A percentile compares a stretch with the other conserved stretches of the same genome.
These are phyloP conservation scores for Pseudogymnoascus sp. DNA, from an alignment of 2,329 filamentous ascomycete species.

Conservation along the genomic window DNA sequence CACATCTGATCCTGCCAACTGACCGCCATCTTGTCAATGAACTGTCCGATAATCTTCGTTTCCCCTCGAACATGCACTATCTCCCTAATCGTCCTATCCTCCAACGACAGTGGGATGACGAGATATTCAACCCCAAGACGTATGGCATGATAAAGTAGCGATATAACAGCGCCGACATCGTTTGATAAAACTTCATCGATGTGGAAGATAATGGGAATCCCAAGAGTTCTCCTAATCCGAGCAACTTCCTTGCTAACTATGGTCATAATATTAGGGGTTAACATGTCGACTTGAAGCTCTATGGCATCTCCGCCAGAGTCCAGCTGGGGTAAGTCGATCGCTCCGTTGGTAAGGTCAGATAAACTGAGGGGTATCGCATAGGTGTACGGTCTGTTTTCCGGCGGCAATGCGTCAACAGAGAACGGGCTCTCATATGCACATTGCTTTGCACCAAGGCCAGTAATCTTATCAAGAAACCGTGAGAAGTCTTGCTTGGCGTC, in stretches of 20 bases:
- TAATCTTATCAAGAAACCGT: slow-evolving; percentile 48
- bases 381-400: slow-evolving; percentile 53
- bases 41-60: not conserved
- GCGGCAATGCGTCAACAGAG: slow-evolving; percentile 48
- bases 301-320: slow-evolving; percentile 52
- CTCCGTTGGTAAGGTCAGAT: slow-evolving; percentile 43
- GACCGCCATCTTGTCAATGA: not conserved
- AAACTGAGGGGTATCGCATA: slow-evolving; percentile 57
- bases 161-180: not conserved
- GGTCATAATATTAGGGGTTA: slow-evolving; percentile 41
- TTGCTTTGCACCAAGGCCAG: slow-evolving; percentile 41
- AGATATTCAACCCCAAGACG: slow-evolving; percentile 58
- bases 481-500: slow-evolving; percentile 52
- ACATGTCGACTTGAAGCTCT: slow-evolving; percentile 50
- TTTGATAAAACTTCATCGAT: slow-evolving; percentile 36
- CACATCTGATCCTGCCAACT: not conserved
- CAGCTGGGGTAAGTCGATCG: slow-evolving; percentile 42
- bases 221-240: slow-evolving; percentile 45
- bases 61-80: not conserved
- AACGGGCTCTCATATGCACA: slow-evolving; percentile 51
- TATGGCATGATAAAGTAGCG: slow-evolving; percentile 51
- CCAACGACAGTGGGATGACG: slow-evolving; percentile 26
- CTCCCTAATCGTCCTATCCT: not conserved
- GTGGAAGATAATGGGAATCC: slow-evolving; percentile 48
- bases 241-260: slow-evolving; percentile 47